Percentiles rank a stretch among this genome's conserved stretches.
These are phyloP conservation scores for Drechslerella dactyloides DNA, from an alignment of 2,329 filamentous ascomycete genomes.

Conservation along the genomic window DNA sequence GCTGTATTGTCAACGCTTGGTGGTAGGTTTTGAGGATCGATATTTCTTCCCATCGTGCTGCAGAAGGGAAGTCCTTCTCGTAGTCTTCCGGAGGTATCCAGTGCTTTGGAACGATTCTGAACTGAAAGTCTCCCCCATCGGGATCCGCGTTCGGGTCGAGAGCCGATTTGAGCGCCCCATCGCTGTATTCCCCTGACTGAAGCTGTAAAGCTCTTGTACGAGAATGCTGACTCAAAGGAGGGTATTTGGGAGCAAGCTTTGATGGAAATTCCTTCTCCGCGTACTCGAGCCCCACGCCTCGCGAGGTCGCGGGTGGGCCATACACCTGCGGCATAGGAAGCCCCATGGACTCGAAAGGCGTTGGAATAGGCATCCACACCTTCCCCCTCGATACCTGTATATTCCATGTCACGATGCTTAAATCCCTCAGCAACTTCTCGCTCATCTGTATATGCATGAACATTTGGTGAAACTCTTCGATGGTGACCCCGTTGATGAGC, in stretches of 20 bases:
- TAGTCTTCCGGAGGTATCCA: constrained; percentile 28
- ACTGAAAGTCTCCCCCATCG: constrained; percentile 32
- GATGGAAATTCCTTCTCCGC: constrained; percentile 2
- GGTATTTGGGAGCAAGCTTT: background rate
- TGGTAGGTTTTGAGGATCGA: constrained; percentile 42
- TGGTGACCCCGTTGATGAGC: constrained; percentile 25
- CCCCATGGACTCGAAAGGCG: constrained; percentile 38
- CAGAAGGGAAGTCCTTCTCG: constrained; percentile 42
- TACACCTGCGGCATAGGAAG: constrained; percentile 41
- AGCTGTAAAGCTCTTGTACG: constrained; percentile 37
- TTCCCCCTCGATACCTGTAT: constrained; percentile 15
- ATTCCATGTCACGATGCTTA: constrained; percentile 29
- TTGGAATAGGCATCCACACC: constrained; percentile 9
- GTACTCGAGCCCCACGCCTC: background rate
- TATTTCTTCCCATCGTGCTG: constrained; percentile 40
- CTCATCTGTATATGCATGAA: constrained; percentile 18
- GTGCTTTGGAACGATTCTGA: constrained; percentile 25
- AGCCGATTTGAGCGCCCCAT: background rate
- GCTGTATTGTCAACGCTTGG: constrained; percentile 37
- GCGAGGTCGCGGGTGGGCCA: constrained; percentile 9
- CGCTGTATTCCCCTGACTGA: constrained; percentile 21
- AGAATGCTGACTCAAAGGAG: constrained; percentile 25
- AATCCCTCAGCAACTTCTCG: constrained; percentile 29
- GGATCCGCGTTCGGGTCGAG: constrained; percentile 3
- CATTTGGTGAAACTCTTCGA: constrained; percentile 40